Conservation (phyloP, 2,329 filamentous ascomycete genomes). For the Ophiostoma novo-ulmi region DNA sequence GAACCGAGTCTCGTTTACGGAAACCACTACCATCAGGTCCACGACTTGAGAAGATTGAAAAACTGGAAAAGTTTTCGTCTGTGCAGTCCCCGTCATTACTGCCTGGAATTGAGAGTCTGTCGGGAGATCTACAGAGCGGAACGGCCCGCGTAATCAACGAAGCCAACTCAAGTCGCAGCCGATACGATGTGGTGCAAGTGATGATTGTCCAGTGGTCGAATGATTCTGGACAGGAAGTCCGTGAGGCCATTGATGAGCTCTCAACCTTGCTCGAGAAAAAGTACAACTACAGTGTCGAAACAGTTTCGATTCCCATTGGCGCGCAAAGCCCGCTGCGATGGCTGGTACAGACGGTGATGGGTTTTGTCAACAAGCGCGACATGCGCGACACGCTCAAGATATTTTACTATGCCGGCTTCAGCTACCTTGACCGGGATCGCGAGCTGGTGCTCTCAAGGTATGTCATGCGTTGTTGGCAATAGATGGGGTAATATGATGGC, state of each 20-base stretch:
- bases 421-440: constrained; percentile 49
- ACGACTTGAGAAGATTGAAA: constrained; percentile 45
- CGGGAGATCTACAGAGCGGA: constrained; percentile 49
- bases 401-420: constrained; percentile 54
- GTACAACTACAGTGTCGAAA: constrained; percentile 48
- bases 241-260: constrained; percentile 44
- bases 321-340: constrained; percentile 47
- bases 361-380: constrained; percentile 51
- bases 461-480: neutral
- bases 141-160: constrained; percentile 43
- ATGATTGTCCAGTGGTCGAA: constrained; percentile 55
- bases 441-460: constrained; percentile 57
- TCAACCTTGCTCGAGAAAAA: constrained; percentile 47
- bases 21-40: constrained; percentile 54
- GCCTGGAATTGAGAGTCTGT: constrained; percentile 48
- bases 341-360: constrained; percentile 48
- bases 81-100: constrained; percentile 36
- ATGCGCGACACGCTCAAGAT: constrained; percentile 54
- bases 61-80: neutral
- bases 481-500: neutral
- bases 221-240: constrained; percentile 43
- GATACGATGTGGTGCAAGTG: constrained; percentile 49
- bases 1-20: constrained; percentile 47
- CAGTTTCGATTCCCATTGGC: constrained; percentile 47
- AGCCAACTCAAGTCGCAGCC: constrained; percentile 46